Percentiles rank a stretch among this genome's conserved stretches.
Conservation (phyloP, 257 asterid genomes). For the Sherardia arvensis region DNA sequence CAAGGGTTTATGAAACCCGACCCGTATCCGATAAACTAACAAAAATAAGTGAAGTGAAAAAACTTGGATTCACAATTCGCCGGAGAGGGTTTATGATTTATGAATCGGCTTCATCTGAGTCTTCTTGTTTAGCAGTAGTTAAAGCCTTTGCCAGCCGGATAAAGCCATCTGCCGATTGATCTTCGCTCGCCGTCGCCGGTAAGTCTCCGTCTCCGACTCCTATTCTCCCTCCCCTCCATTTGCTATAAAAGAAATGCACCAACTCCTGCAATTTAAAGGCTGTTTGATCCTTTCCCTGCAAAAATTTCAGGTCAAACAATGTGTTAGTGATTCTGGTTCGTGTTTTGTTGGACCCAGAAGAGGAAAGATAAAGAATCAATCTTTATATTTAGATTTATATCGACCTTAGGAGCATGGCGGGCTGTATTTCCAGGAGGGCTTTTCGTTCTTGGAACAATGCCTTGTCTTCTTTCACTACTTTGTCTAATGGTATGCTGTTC, state of each 20-base stretch:
- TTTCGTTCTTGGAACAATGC: conserved; percentile 18
- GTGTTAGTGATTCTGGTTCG: conserved; percentile 7
- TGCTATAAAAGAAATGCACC: neutral
- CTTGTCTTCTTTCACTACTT: conserved; percentile 9
- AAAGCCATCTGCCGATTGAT: neutral
- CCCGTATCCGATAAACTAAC: neutral
- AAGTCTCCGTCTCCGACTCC: neutral
- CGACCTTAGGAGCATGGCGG: conserved; percentile 13
- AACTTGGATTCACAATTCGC: no score
- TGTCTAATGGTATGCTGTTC: conserved; percentile 3
- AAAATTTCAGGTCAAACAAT: conserved; percentile 8
- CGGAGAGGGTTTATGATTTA: neutral
- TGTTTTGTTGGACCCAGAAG: neutral
- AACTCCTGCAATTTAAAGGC: neutral
- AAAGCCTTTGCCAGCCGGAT: neutral
- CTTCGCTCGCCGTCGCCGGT: neutral
- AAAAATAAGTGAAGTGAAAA: no score
- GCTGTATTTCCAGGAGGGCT: conserved; percentile 19
- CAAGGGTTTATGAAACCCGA: neutral
- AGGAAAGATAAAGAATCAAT: neutral
- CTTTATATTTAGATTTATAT: no score
- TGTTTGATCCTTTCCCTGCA: neutral
- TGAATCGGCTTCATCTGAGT: neutral
- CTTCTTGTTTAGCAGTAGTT: neutral
- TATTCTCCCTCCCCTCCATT: neutral